Percentiles rank a stretch among this genome's conserved stretches.
Conservation (phyloP, 495 filamentous ascomycete genomes). For the Annulohypoxylon stygium region DNA sequence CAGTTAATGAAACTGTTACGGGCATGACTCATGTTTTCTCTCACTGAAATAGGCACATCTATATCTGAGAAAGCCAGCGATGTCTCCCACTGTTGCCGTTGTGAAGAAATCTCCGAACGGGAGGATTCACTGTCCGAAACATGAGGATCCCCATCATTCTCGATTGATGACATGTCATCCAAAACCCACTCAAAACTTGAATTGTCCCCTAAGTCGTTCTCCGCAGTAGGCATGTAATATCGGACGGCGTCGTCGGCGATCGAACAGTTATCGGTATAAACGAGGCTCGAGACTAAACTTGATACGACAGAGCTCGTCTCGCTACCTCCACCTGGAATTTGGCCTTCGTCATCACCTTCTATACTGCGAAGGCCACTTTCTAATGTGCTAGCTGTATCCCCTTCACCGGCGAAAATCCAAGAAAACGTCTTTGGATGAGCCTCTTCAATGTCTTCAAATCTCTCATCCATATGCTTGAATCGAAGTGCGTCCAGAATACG, state of each 20-base stretch:
- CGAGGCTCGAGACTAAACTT: not conserved
- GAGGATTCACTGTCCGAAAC: not conserved
- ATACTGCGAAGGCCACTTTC: not conserved
- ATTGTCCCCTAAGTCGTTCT: not conserved
- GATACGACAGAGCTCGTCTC: not conserved
- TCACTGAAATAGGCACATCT: not conserved
- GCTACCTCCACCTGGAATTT: not conserved
- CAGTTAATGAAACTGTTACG: conserved; percentile 47
- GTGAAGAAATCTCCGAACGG: not conserved
- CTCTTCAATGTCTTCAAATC: conserved; percentile 32
- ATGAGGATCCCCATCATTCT: not conserved
- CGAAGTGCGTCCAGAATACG: conserved; percentile 33
- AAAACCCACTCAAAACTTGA: conserved; percentile 2
- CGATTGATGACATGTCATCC: not conserved
- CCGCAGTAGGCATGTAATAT: not conserved
- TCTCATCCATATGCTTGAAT: conserved; percentile 45
- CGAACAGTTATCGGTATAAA: not conserved
- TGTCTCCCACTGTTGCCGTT: not conserved
- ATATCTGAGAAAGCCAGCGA: not conserved
- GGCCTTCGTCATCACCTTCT: not conserved
- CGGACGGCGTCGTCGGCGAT: not conserved
- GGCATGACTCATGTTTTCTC: not conserved
- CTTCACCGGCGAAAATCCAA: conserved; percentile 47
- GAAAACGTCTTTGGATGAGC: conserved; percentile 47
- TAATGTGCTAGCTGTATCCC: not conserved